These are phyloP conservation scores for Nannizzia gypsea DNA, from an alignment of 2,329 filamentous ascomycete species.

Conservation along the genomic window DNA sequence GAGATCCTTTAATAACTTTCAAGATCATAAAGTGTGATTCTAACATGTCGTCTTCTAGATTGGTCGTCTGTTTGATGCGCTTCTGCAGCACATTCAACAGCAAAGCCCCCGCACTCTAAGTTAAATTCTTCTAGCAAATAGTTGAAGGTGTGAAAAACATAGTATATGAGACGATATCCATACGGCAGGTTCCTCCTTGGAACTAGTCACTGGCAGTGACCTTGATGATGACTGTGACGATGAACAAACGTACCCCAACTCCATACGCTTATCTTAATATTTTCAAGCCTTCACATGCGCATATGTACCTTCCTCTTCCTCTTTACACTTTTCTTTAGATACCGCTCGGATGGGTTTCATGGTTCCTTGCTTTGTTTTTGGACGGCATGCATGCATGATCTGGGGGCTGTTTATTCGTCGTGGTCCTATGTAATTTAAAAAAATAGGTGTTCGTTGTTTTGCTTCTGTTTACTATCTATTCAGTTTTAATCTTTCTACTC, in stretches of 20 bases:
- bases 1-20: neutral
- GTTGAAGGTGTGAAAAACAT: neutral
- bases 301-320: slow-evolving; percentile 6
- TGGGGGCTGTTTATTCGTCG: slow-evolving; percentile 12
- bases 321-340: slow-evolving; percentile 11
- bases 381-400: slow-evolving; percentile 14
- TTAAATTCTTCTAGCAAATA: slow-evolving; percentile 4
- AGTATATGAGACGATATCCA: neutral
- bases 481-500: neutral
- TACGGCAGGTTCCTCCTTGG: neutral
- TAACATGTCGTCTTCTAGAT: slow-evolving; percentile 22
- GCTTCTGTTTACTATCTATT: neutral
- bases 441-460: slow-evolving; percentile 2
- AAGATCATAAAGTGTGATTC: neutral
- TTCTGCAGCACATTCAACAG: slow-evolving; percentile 36
- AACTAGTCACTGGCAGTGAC: neutral
- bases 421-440: slow-evolving; percentile 10
- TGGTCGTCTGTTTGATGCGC: slow-evolving; percentile 35
- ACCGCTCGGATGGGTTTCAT: slow-evolving; percentile 9
- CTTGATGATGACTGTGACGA: neutral
- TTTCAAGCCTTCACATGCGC: neutral
- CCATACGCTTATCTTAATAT: slow-evolving; percentile 3
- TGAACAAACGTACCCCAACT: neutral
- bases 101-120: slow-evolving; percentile 33
- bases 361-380: slow-evolving; percentile 11